A percentile compares a stretch with the other conserved stretches of the same genome.
Evolutionary conservation across 2,329 filamentous ascomycete species (phyloP).

Genomic region (Beauveria varroae): DNA sequence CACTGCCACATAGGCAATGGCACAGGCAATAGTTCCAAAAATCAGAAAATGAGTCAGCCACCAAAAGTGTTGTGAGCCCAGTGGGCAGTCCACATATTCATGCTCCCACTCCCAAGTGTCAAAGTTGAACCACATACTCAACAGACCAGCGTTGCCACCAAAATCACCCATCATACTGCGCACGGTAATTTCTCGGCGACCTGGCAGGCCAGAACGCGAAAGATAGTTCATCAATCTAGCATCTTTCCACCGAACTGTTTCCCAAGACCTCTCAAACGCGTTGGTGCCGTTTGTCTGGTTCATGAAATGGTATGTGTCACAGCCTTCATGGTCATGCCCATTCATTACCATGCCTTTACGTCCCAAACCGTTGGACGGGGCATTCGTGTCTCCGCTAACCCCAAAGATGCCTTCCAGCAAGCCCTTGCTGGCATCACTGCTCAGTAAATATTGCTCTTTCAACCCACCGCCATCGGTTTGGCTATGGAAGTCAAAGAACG

Average conservation of each 20-base stretch:
- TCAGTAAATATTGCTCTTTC: conserved; percentile 87
- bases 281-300: conserved; percentile 47
- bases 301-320: conserved; percentile 79
- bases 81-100: conserved; percentile 68
- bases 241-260: conserved; percentile 40
- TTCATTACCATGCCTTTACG: conserved; percentile 75
- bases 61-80: conserved; percentile 89
- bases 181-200: conserved; percentile 82
- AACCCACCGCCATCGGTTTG: conserved; percentile 61
- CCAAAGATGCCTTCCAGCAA: conserved; percentile 83
- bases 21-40: conserved; percentile 35
- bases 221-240: conserved; percentile 35
- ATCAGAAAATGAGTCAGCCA: conserved; percentile 80
- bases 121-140: conserved; percentile 84
- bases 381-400: conserved; percentile 55
- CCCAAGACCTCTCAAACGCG: conserved; percentile 38
- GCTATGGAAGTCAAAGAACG: conserved; percentile 73
- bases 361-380: conserved; percentile 55
- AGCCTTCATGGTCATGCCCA: conserved; percentile 92
- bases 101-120: conserved; percentile 68
- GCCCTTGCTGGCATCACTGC: conserved; percentile 59
- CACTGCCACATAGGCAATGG: conserved; percentile 20
- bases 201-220: conserved; percentile 41
- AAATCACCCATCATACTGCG: conserved; percentile 98
- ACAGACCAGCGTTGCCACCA: conserved; percentile 80